These are phyloP conservation scores for Lippia alba DNA, from an alignment of 305 asterid genomes.

Conservation along the genomic window DNA sequence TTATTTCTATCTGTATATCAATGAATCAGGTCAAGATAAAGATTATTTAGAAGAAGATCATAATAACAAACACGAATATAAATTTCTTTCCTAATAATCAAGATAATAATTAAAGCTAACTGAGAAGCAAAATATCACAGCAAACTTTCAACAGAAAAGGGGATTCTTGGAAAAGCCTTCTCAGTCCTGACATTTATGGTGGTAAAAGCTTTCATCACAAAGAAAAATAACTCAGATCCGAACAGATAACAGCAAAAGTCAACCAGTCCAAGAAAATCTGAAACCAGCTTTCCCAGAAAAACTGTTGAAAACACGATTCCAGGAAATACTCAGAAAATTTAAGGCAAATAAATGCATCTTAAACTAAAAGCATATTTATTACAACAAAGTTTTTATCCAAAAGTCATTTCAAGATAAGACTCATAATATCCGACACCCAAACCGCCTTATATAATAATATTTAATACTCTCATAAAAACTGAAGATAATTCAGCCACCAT, in stretches of 20 bases:
- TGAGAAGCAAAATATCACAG: conserved; percentile 36
- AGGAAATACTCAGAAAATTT: conserved; percentile 24
- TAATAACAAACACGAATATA: background rate
- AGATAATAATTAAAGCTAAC: conserved; percentile 3
- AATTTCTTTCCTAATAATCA: background rate
- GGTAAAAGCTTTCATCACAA: conserved; percentile 19
- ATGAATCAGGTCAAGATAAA: background rate
- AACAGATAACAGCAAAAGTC: conserved; percentile 27
- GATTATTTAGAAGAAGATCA: too few relatives aligned
- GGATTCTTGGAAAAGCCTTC: conserved; percentile 23
- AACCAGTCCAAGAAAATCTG: conserved; percentile 4
- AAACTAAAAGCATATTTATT: conserved; percentile 30
- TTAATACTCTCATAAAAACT: conserved; percentile 5
- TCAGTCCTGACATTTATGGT: conserved; percentile 13
- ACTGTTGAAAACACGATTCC: conserved; percentile 18
- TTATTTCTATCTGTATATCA: too few relatives aligned
- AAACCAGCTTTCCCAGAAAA: conserved; percentile 30
- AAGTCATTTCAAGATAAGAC: conserved; percentile 7
- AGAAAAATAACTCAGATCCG: conserved; percentile 42
- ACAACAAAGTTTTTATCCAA: background rate
- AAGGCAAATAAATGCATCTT: conserved; percentile 36
- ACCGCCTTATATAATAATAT: conserved; percentile 1
- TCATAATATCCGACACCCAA: conserved; percentile 5
- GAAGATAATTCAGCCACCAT: conserved; percentile 7
- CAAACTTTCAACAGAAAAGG: conserved; percentile 34